Conservation (phyloP, 2,329 filamentous ascomycete genomes). For the Neopestalotiopsis sp. region DNA sequence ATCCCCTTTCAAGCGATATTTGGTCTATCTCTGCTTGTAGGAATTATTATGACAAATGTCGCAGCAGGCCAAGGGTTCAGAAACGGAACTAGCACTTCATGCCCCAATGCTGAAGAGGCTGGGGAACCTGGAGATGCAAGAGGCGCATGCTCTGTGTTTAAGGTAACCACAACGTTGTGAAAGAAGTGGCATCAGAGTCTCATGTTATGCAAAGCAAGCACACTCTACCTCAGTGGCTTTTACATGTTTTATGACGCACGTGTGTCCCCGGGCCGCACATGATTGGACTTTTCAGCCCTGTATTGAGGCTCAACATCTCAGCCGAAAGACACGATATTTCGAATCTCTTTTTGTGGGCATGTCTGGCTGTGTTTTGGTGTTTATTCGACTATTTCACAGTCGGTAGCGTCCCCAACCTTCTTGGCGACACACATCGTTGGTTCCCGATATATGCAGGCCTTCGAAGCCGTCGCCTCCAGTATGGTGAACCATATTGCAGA, state of each 20-base stretch:
- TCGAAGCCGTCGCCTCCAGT: background rate
- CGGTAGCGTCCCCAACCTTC: background rate
- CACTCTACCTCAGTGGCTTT: background rate
- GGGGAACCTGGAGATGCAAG: background rate
- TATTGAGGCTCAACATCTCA: background rate
- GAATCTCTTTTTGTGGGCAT: background rate
- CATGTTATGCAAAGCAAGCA: background rate
- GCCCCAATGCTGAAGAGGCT: background rate
- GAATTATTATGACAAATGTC: background rate
- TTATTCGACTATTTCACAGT: background rate
- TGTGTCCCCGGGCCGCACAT: background rate
- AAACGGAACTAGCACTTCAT: background rate
- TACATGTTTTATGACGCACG: background rate
- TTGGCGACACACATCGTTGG: background rate
- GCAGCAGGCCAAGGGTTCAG: background rate
- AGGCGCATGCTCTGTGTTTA: background rate
- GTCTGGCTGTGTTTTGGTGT: background rate
- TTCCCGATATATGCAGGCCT: background rate
- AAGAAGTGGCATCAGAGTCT: background rate
- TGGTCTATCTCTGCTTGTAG: no score
- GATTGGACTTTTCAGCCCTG: background rate
- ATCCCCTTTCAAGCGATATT: no score
- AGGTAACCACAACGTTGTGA: background rate
- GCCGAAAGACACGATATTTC: background rate
- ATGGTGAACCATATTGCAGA: background rate